A percentile compares a stretch with the other conserved stretches of the same genome.
Evolutionary conservation across 2,329 filamentous ascomycete genomes (phyloP).

Genomic region (Rugonectria rugulosa): DNA sequence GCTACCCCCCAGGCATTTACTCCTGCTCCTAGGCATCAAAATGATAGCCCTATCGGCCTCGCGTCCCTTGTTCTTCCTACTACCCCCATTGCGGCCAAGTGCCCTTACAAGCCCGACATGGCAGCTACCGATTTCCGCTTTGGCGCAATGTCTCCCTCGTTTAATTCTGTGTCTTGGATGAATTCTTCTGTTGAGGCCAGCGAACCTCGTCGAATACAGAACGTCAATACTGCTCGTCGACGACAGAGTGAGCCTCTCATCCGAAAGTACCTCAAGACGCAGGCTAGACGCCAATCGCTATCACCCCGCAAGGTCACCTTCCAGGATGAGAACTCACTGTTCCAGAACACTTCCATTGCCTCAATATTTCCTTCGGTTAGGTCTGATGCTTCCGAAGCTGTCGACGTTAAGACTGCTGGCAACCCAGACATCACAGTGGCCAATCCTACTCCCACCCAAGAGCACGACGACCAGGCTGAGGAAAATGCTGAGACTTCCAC

Average conservation of each 20-base stretch:
- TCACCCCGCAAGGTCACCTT: slow-evolving; percentile 40
- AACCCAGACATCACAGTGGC: too few species aligned
- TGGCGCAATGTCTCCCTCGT: slow-evolving; percentile 38
- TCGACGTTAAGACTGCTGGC: too few species aligned
- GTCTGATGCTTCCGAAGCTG: neutral
- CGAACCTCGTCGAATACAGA: slow-evolving; percentile 33
- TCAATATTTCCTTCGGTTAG: slow-evolving; percentile 11
- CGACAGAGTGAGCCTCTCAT: slow-evolving; percentile 46
- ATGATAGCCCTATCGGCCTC: slow-evolving; percentile 30
- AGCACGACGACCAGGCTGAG: neutral
- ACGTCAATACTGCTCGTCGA: slow-evolving; percentile 35
- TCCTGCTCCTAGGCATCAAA: slow-evolving; percentile 19
- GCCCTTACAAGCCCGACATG: slow-evolving; percentile 15
- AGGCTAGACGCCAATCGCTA: slow-evolving; percentile 37
- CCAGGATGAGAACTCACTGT: slow-evolving; percentile 29
- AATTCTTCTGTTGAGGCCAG: slow-evolving; percentile 27
- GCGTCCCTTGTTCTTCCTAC: slow-evolving; percentile 26
- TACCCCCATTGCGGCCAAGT: slow-evolving; percentile 24
- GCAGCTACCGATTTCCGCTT: slow-evolving; percentile 37
- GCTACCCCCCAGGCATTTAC: slow-evolving; percentile 32
- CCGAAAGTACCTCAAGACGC: slow-evolving; percentile 34
- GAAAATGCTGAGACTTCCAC: neutral
- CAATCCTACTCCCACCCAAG: neutral
- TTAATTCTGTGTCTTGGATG: slow-evolving; percentile 41
- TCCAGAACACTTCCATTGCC: slow-evolving; percentile 21